Percentiles rank a stretch among this genome's conserved stretches.
Evolutionary conservation across 306 rosid species (phyloP).

Genomic region (Vigna trinervia): DNA sequence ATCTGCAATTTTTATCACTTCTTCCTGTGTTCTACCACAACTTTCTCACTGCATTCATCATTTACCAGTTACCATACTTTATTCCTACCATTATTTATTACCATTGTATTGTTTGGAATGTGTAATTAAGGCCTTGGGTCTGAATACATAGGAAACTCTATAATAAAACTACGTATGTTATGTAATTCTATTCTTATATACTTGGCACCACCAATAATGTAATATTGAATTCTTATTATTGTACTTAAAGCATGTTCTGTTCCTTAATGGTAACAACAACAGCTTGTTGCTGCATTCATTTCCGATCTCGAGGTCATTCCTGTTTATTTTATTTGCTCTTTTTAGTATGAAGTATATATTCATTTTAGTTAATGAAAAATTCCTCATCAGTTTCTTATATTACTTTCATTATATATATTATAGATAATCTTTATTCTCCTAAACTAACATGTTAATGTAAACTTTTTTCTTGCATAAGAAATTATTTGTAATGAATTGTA

Average conservation of each 20-base stretch:
- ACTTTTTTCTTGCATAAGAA: no score
- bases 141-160: no score
- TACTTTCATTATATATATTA: no score
- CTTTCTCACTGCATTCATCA: not conserved
- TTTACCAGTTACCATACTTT: not conserved
- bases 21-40: not conserved
- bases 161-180: not conserved
- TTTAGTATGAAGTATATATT: not conserved
- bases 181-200: not conserved
- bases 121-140: conserved; percentile 19
- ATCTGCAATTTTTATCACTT: not conserved
- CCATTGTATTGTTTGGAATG: conserved; percentile 5
- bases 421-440: no score
- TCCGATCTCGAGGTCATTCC: conserved; percentile 26
- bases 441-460: no score
- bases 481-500: no score
- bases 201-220: no score
- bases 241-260: not conserved
- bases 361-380: no score
- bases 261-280: conserved; percentile 19
- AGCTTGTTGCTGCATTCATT: conserved; percentile 18
- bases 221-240: not conserved
- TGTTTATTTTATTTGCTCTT: conserved; percentile 9
- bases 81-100: not conserved
- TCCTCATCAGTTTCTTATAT: no score